phyloP scores from a whole-genome alignment of 495 filamentous ascomycete genomes.

The Cairneyella variabilis region DNA sequence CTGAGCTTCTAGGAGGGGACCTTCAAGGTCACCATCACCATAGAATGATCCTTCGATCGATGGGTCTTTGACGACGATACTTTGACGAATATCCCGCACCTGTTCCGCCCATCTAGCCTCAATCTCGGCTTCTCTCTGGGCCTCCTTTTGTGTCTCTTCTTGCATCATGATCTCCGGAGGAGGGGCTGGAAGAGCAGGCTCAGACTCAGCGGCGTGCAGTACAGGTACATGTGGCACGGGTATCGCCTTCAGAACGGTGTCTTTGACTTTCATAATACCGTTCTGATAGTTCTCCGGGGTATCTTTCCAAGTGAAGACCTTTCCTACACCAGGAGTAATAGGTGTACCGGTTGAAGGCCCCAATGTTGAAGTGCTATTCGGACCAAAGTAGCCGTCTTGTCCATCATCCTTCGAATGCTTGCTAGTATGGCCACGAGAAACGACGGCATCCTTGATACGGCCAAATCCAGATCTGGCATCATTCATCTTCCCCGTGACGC shows the following conservation, averaged over 20 bases:
- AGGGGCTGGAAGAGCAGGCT: background rate
- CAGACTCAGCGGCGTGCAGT: conserved; percentile 19
- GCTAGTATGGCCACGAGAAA: conserved; percentile 43
- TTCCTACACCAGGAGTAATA: conserved; percentile 21
- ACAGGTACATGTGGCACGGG: no score
- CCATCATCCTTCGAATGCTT: conserved; percentile 36
- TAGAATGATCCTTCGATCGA: conserved; percentile 40
- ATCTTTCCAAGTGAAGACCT: conserved; percentile 52
- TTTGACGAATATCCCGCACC: conserved; percentile 16
- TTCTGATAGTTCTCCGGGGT: conserved; percentile 52
- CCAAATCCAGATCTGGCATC: conserved; percentile 82
- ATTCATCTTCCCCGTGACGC: conserved; percentile 72
- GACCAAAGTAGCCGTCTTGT: conserved; percentile 11
- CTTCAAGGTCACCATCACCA: conserved; percentile 41
- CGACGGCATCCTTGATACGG: conserved; percentile 81
- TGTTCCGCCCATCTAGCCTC: conserved; percentile 22
- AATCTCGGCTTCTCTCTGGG: conserved; percentile 8
- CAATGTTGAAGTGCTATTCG: conserved; percentile 10
- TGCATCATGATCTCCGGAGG: no score
- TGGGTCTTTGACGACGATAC: conserved; percentile 19
- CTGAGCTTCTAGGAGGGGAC: conserved; percentile 35
- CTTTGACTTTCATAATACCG: conserved; percentile 31
- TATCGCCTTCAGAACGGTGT: background rate
- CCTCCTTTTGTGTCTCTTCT: conserved; percentile 6
- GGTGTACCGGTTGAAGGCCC: conserved; percentile 5